Base-by-base conservation (phyloP, 176 grass and related monocot genomes). In the Carex kokanica region DNA sequence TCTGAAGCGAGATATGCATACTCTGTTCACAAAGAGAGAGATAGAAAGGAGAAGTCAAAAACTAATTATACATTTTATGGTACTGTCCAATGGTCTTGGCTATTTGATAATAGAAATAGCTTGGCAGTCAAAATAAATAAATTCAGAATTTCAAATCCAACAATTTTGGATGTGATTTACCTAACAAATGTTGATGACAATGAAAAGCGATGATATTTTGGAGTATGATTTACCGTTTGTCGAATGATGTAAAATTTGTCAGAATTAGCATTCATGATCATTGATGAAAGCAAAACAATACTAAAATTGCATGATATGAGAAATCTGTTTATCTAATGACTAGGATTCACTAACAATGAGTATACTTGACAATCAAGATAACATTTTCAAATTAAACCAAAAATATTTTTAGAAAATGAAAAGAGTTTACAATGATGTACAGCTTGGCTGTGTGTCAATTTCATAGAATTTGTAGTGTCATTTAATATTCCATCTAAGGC, bases 1-100 rank as follows among this genome's bases (percentile, higher is more conserved):
- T 59, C 90, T 95, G 55, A 99, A 99, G 51, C 91, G 89, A 1
- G 85, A 91, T 89, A 99, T 92, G 65, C 96, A 99, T 23, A 70
- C 83, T 86, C 96, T 99, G 91, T 45, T 65, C 78, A 89, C 1
- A 69, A 40, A 89, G 78, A 65, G 43, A 75, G 32, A 68, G 32
- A 4, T 17, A 17, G 32, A 9, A 0, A 16, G 40, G 0, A 7
- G n/a, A 11, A 43, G 34, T 20, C 36, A 43, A 20, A 74, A 54
- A 27, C 11, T 51, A 75, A 54, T 77, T 16, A 77, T 55, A 77
- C 12, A 77, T 55, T 16, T 29, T 31, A 77, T 17, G 23, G 14
- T 31, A 77, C 15, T 77, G 45, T 77, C 49, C 14, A 75, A 25
- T 53, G 71, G 24, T 27, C 47, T 54, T 53, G 67, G 16, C 17